Conservation (phyloP, 192 early-diverging fungal species). For the Backusella liffmaniae region DNA sequence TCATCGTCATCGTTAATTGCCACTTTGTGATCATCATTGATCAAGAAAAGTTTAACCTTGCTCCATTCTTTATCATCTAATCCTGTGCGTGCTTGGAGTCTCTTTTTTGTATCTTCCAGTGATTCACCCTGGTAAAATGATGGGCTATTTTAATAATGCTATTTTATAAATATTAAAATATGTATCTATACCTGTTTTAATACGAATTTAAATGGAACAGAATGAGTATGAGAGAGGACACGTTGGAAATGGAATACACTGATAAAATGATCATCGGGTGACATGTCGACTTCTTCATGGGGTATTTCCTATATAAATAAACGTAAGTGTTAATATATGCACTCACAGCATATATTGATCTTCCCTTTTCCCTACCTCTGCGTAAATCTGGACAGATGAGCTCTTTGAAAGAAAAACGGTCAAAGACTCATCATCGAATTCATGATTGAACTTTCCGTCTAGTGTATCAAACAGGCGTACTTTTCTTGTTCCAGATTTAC, state of each 20-base stretch:
- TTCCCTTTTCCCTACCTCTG: conserved; percentile 38
- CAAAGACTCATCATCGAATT: conserved; percentile 44
- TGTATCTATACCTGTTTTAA: conserved; percentile 42
- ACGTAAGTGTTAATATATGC: background rate
- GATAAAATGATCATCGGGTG: conserved; percentile 45
- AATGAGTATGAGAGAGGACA: conserved; percentile 65
- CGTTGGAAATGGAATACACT: conserved; percentile 78
- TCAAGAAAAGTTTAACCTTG: conserved; percentile 59
- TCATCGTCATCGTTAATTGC: conserved; percentile 13
- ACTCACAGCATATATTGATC: background rate
- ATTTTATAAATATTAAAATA: no score
- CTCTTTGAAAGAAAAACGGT: conserved; percentile 43
- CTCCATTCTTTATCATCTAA: conserved; percentile 83
- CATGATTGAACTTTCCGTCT: conserved; percentile 43
- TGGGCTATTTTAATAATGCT: no score
- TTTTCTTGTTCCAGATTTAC: conserved; percentile 39
- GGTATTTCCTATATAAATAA: conserved; percentile 36
- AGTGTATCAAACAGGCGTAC: conserved; percentile 62
- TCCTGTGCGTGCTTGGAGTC: conserved; percentile 69
- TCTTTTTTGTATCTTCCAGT: conserved; percentile 67
- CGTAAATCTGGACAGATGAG: conserved; percentile 47
- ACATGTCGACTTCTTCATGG: conserved; percentile 42
- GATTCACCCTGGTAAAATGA: conserved; percentile 53
- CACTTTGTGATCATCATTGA: conserved; percentile 19
- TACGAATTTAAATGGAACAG: conserved; percentile 83